phyloP scores from a whole-genome alignment of 2,329 filamentous ascomycete species.

The Geosmithia morbida region DNA sequence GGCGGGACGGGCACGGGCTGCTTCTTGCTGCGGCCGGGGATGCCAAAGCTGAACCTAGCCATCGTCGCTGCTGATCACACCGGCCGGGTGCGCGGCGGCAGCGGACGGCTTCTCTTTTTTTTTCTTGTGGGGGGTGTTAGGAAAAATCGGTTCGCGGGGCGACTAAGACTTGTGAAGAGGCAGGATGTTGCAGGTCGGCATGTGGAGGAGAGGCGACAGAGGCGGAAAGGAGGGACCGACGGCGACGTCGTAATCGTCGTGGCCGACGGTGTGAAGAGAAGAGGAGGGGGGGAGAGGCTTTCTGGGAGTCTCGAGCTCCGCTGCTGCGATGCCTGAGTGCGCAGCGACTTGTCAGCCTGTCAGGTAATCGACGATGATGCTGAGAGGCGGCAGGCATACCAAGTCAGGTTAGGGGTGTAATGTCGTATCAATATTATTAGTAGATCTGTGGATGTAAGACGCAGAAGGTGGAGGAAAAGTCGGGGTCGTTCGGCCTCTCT shows the following conservation, averaged over 20 bases:
- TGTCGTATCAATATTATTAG: too few relatives aligned
- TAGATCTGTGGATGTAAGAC: not conserved
- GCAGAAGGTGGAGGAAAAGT: not conserved
- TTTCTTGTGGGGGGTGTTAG: too few relatives aligned
- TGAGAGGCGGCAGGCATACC: too few relatives aligned
- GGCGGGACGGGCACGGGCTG: constrained; percentile 12
- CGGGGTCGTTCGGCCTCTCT: too few relatives aligned
- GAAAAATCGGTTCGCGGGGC: too few relatives aligned
- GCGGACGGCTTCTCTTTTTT: not conserved
- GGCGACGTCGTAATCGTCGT: not conserved
- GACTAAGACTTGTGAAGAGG: too few relatives aligned
- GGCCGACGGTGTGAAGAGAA: not conserved
- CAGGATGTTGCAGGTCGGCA: not conserved
- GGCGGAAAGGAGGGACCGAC: too few relatives aligned
- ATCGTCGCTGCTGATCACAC: constrained; percentile 4
- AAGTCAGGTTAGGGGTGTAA: too few relatives aligned
- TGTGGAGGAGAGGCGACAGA: not conserved
- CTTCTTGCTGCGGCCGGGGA: constrained; percentile 31
- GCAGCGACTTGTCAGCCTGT: too few relatives aligned
- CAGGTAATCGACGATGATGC: too few relatives aligned
- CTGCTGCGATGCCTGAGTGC: not conserved
- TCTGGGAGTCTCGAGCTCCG: not conserved
- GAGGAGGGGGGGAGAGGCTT: not conserved
- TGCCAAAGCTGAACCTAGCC: constrained; percentile 13
- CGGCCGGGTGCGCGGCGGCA: not conserved